A percentile compares a stretch with the other conserved stretches of the same genome.
Conservation (phyloP, 306 rosid species). For the Ammopiptanthus mongolicus region DNA sequence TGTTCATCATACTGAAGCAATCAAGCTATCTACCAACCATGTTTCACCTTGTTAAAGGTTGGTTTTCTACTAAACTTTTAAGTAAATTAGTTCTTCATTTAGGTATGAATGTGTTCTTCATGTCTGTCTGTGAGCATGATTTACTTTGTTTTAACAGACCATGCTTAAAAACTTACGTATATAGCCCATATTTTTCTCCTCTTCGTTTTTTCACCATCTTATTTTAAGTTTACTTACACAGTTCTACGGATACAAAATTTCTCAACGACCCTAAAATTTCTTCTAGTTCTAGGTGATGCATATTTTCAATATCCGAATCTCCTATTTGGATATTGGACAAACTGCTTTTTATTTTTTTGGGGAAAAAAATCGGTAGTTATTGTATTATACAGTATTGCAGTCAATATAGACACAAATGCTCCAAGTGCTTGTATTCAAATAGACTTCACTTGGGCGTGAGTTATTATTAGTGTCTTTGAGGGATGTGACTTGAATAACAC, state of each 20-base stretch:
- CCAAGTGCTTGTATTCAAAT: slow-evolving; percentile 23
- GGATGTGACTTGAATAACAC: slow-evolving; percentile 45
- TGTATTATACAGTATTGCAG: background rate
- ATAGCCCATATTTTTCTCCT: background rate
- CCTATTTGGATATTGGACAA: background rate
- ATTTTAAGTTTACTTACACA: background rate
- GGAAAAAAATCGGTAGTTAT: background rate
- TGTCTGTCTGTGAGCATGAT: no score
- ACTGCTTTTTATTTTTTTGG: background rate
- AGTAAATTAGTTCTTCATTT: no score
- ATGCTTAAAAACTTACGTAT: no score
- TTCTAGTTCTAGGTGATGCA: background rate
- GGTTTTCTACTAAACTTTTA: no score
- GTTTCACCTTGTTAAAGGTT: no score
- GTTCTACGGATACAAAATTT: background rate
- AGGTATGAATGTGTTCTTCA: no score
- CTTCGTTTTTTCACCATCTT: background rate
- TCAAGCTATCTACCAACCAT: no score
- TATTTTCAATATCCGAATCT: background rate
- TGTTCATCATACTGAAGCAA: no score
- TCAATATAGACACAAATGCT: slow-evolving; percentile 26
- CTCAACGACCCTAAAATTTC: background rate
- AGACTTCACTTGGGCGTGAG: background rate
- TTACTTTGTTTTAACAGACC: no score
- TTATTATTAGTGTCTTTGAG: slow-evolving; percentile 14